phyloP scores from a whole-genome alignment of 495 filamentous ascomycete species.

The Tricharina praecox region DNA sequence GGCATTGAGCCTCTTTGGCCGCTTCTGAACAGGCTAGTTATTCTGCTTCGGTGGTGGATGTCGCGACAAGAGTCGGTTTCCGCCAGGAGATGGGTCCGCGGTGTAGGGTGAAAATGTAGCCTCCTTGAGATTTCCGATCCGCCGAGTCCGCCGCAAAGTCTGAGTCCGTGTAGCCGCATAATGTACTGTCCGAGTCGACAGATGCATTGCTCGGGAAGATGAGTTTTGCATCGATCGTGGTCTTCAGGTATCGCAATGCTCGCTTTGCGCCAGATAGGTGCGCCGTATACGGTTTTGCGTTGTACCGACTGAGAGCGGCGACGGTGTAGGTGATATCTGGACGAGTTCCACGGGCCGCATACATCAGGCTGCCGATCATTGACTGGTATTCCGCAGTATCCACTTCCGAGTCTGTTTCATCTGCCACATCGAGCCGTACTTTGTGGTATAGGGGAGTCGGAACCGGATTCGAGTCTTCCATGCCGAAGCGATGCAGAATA shows the following conservation, averaged over 20 bases:
- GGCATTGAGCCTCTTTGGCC: too few relatives aligned
- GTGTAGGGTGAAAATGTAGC: conserved; percentile 9
- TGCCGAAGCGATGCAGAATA: neutral
- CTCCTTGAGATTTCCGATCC: neutral
- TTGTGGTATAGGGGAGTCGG: neutral
- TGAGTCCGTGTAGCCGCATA: conserved; percentile 9
- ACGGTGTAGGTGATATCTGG: neutral
- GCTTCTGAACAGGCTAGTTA: too few relatives aligned
- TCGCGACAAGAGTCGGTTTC: too few relatives aligned
- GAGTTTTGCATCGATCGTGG: neutral
- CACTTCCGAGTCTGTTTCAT: neutral
- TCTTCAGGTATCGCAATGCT: neutral
- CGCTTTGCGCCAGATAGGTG: neutral
- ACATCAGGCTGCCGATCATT: neutral
- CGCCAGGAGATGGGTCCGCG: too few relatives aligned
- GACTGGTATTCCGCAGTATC: neutral
- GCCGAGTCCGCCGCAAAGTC: conserved; percentile 5
- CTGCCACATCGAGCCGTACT: neutral
- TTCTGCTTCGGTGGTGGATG: too few relatives aligned
- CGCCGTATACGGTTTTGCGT: neutral
- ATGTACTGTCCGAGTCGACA: too few relatives aligned
- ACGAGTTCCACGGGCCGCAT: neutral
- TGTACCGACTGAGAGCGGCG: neutral
- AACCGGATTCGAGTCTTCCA: neutral
- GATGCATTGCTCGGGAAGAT: neutral